Base-by-base conservation (phyloP, 352 stramenopile genomes). In the Phytophthora constricta region DNA sequence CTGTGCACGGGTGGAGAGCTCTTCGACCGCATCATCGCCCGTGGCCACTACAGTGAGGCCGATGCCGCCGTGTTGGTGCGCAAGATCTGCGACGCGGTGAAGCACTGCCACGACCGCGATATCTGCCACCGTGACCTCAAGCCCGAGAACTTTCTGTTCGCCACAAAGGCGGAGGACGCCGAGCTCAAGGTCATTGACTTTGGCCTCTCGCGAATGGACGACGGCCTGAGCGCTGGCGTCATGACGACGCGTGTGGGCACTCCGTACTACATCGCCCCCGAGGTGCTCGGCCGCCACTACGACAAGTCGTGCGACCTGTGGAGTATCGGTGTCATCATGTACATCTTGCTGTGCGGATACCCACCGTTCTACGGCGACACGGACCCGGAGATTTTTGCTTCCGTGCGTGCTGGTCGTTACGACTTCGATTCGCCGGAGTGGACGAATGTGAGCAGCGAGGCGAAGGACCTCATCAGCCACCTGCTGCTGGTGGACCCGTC, bases 171-270 rank as follows among this genome's bases (percentile, higher is more conserved):
- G 14, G 91, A 97, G 49, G 85, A 98, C 58, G 82, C 91, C 3
- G 86, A 97, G 69, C 83, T 99, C 34, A 99, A 99, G 79, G 97
- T 99, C 69, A 99, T 99, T 72, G 97, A 99, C 81, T 99, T 99
- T 83, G 97, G 97, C 13, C 85, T 99, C 16, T 97, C 90, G 27
- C 87, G 89, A 31, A 97, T 97, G 79, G 89, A 98, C 62, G 90
- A 97, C 25, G 87, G 83, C 0, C 76, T 92, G 19, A 86, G 71
- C 37, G 84, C 86, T 23, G 85, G 85, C 19, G 86, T 92, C 57
- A 98, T 98, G 80, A 97, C 97, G 33, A 99, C 98, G 48, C 94
- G 96, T 14, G 97, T 99, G 10, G 98, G 98, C 19, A 99, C 97
- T 27, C 92, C 94, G 3, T 98, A 98, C 77, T 98, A 97, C 76